These are phyloP conservation scores for Cryptosporidium xiaoi DNA, from an alignment of 169 alveolate genomes.

Conservation along the genomic window DNA sequence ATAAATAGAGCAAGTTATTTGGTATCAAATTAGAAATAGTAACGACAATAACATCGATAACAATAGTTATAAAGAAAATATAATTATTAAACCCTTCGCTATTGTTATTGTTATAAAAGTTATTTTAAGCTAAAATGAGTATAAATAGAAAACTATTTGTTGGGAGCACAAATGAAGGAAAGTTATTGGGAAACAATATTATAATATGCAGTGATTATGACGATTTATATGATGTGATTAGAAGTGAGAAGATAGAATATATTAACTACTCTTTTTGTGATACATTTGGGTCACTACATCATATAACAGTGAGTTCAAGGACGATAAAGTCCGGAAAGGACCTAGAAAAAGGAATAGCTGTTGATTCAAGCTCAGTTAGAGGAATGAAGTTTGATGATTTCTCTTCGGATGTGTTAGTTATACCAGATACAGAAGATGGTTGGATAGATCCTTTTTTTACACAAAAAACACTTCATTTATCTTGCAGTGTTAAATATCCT, in stretches of 20 bases:
- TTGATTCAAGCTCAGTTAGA: constrained; percentile 73
- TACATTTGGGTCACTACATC: constrained; percentile 68
- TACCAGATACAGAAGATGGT: constrained; percentile 51
- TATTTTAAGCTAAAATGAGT: too few species aligned
- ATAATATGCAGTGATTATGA: constrained; percentile 8
- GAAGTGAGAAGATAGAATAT: constrained; percentile 44
- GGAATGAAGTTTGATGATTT: constrained; percentile 63
- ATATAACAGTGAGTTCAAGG: constrained; percentile 44
- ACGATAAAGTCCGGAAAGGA: constrained; percentile 35
- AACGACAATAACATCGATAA: too few species aligned
- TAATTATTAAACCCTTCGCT: too few species aligned
- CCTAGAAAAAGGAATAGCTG: constrained; percentile 50
- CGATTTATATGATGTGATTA: constrained; percentile 24
- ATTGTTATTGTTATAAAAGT: too few species aligned
- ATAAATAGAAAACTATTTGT: too few species aligned
- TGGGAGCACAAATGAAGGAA: too few species aligned
- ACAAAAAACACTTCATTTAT: constrained; percentile 37
- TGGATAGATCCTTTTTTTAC: constrained; percentile 69
- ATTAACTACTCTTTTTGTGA: constrained; percentile 56
- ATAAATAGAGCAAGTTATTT: too few species aligned
- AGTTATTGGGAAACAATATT: too few species aligned
- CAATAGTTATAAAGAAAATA: too few species aligned
- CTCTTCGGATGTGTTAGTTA: constrained; percentile 53
- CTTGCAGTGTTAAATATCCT: constrained; percentile 29
- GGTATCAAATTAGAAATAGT: too few species aligned